Evolutionary conservation across 1,284 basidiomycete species (phyloP), one percentile per base, ranked within the genome.

Genomic region (Heterobasidion irregulare): DNA sequence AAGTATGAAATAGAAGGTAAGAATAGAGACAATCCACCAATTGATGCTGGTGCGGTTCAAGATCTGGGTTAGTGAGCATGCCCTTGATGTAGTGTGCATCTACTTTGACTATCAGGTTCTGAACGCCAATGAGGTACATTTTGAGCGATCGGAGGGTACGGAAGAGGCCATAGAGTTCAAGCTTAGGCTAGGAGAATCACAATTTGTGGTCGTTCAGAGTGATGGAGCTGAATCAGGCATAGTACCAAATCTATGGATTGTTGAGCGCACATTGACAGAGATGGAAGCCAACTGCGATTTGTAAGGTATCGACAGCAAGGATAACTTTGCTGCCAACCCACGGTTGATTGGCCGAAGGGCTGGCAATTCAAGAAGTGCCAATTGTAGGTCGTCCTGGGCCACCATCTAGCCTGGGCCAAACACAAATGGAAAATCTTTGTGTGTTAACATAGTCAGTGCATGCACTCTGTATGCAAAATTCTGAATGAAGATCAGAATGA

Each of bases 141-240:
- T n/a, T n/a, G 33, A 58, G 56, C 0, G 62, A 58, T 9, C 65
- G 57, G 0, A 76, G 62, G 0, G 70, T 65, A 0, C 68, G 58
- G 53, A 68, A 74, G 0, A 75, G 58, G 0, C 73, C 70, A 57
- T 71, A 76, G 0, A 78, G 52, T 52, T 77, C 68, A 1, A 73
- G 54, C 52, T 77, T 77, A 0, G 72, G 62, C 52, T 77, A 74
- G 0, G 68, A 74, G 53, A 73, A 77, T 0, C 60, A 46, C 0
- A 62, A 47, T 58, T 79, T 71, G 0, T 63, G 36, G 0, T 72
- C 65, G 48, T 71, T 73, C 50, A 69, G 65, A 0, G 67, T 64
- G 7, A 77, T 70, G 0, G 70, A 77, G 9, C 65, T 60, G 50
- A 63, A 67, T 45, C 54, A 15, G 43, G 41, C 1, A 32, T 49